phyloP scores from a whole-genome alignment of 257 asterid genomes.

The Buddleja alternifolia region DNA sequence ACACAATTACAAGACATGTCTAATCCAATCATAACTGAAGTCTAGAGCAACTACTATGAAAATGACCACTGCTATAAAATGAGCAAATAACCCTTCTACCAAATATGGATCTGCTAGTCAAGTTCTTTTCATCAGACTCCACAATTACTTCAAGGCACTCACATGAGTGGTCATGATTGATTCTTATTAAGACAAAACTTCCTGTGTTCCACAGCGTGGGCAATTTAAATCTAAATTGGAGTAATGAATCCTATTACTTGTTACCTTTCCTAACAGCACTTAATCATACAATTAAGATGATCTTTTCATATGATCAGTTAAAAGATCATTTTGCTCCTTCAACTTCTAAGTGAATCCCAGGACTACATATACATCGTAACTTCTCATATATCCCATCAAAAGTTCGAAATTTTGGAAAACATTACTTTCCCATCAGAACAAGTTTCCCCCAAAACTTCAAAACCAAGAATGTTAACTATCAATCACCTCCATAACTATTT shows the following conservation, averaged over 20 bases:
- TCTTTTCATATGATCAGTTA: no score
- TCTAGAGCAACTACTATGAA: no score
- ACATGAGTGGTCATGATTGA: no score
- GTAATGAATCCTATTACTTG: neutral
- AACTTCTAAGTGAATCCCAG: neutral
- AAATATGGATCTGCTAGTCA: no score
- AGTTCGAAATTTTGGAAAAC: neutral
- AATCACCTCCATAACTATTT: no score
- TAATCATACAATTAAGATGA: neutral
- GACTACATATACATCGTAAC: neutral
- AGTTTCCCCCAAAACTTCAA: neutral
- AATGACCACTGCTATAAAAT: no score
- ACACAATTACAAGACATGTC: no score
- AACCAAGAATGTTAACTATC: neutral
- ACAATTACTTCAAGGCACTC: no score
- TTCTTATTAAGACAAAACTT: no score
- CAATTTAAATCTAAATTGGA: neutral
- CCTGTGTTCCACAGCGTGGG: neutral
- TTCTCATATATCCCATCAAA: neutral
- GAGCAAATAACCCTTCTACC: no score
- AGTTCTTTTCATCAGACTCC: no score
- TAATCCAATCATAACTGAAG: no score
- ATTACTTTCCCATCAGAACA: neutral
- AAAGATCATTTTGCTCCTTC: neutral
- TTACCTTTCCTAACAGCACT: neutral